A percentile compares a stretch with the other conserved stretches of the same genome.
These are phyloP conservation scores for Cyamopsis tetragonoloba DNA, from an alignment of 306 rosid species.

Conservation along the genomic window DNA sequence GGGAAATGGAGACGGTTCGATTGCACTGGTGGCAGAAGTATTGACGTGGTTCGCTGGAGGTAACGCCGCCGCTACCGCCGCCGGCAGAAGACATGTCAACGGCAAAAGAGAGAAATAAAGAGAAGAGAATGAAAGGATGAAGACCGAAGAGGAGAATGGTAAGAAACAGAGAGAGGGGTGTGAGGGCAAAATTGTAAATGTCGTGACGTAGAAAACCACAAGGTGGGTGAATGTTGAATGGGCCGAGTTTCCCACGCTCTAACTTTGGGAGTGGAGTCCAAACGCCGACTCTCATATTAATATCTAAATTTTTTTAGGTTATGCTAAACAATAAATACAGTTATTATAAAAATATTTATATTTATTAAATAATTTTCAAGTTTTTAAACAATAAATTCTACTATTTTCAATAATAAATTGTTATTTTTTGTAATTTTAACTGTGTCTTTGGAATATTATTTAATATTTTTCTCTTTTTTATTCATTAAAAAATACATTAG, in stretches of 20 bases:
- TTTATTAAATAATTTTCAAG: no score
- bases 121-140: conserved; percentile 25
- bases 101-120: not conserved
- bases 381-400: no score
- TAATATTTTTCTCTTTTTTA: no score
- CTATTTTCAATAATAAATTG: no score
- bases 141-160: conserved; percentile 13
- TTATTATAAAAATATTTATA: no score
- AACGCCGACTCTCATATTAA: conserved; percentile 16
- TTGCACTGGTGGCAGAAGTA: conserved; percentile 76
- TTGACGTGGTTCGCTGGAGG: conserved; percentile 39
- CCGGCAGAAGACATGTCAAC: conserved; percentile 61
- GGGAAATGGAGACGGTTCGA: conserved; percentile 46
- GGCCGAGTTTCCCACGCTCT: not conserved
- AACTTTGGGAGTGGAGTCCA: not conserved
- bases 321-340: no score
- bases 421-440: no score
- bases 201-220: not conserved
- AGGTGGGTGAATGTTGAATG: not conserved
- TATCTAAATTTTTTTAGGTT: no score
- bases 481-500: no score
- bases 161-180: not conserved
- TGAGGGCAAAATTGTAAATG: conserved; percentile 22
- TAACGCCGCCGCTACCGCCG: conserved; percentile 15
- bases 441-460: no score